phyloP scores from a whole-genome alignment of 2,329 filamentous ascomycete genomes.

The Ophiobolus disseminans region DNA sequence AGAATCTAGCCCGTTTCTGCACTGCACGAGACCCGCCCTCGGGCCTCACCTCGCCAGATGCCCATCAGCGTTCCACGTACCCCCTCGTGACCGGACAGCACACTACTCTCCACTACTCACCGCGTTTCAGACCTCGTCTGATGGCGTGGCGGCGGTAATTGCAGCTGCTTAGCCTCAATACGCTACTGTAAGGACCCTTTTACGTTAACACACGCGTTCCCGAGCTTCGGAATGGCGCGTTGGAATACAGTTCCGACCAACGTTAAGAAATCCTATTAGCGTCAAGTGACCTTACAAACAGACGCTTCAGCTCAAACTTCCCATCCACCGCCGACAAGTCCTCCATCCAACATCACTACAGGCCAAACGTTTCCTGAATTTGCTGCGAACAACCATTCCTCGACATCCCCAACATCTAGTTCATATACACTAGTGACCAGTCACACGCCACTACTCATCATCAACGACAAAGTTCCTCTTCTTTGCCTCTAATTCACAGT shows the following conservation, averaged over 20 bases:
- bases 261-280: slow-evolving; percentile 31
- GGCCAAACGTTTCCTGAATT: slow-evolving; percentile 13
- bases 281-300: slow-evolving; percentile 37
- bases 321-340: slow-evolving; percentile 12
- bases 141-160: slow-evolving; percentile 22
- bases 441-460: background rate
- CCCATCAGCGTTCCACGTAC: slow-evolving; percentile 31
- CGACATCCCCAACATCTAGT: too few species aligned
- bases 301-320: slow-evolving; percentile 19
- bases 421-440: too few species aligned
- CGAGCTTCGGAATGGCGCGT: slow-evolving; percentile 33
- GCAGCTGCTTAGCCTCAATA: slow-evolving; percentile 26
- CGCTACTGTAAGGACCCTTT: slow-evolving; percentile 26
- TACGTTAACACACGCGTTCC: slow-evolving; percentile 22
- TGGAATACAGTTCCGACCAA: slow-evolving; percentile 27
- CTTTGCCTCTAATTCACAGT: background rate
- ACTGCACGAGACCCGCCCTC: slow-evolving; percentile 41
- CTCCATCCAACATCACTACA: slow-evolving; percentile 15
- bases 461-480: background rate
- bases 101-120: slow-evolving; percentile 20
- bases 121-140: slow-evolving; percentile 16
- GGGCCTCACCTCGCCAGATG: slow-evolving; percentile 29
- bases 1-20: slow-evolving; percentile 36
- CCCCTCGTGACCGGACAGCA: slow-evolving; percentile 29
- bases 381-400: background rate